Base-by-base conservation (phyloP, 805 yeast species). In the Lipomyces yamanashiensis region DNA sequence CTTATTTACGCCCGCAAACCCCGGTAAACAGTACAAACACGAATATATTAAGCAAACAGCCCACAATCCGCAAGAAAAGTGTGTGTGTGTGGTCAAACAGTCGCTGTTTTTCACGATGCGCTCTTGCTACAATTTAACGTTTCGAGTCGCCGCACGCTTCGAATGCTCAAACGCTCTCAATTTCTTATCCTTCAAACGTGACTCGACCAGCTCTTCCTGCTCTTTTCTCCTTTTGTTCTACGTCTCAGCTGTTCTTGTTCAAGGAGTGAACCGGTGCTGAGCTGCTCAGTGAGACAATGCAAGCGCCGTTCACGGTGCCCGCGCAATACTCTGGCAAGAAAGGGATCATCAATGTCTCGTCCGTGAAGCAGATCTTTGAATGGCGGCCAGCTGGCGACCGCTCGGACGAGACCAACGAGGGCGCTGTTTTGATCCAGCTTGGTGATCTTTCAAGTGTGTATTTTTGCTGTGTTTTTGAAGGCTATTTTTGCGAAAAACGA, bases 321-420 rank as follows among this genome's bases (percentile, higher is more conserved):
- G 69, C 68, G 2, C 62, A 55, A 51, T 52, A 59, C 34, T 37
- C 55, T 9, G 68, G 69, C n/a, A 66, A 66, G 55, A 66, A 66
- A 48, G 69, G 69, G 33, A 45, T 49, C n/a, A 37, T 64, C 40
- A 59, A 37, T 7, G 67, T 66, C 12, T 54, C 64, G n/a, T 28
- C 59, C 8, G 37, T 53, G 9, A 49, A 51, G 48, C 51, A 44
- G 34, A 28, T 64, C 19, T 48, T 66, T 52, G 69, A 66, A 54
- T 66, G 69, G 69, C 45, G 44, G 33, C 69, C 69, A 2, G 45
- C 60, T 17, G 55, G 28, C 13, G 61, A 37, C 4, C 64, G 59
- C 21, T 39, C 64, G 7, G 57, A 50, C 21, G 53, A 21, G 34
- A 12, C 45, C 19, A 34, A 34, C 6, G 55, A 52, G 8, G 59